Conservation (phyloP, 192 early-diverging fungal species). For the Backusella circina region DNA sequence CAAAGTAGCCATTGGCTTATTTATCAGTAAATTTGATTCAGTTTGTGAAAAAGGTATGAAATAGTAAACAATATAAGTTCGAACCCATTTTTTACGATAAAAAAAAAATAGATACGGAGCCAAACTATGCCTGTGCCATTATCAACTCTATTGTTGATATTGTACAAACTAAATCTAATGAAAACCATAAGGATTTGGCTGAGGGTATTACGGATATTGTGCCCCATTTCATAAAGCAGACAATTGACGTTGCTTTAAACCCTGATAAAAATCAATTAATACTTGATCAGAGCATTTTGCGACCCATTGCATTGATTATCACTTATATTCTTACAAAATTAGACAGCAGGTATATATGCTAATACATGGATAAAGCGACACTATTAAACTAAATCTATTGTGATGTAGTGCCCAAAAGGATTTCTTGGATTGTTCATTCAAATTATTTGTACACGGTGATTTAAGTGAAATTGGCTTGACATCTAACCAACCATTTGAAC, state of each 20-base stretch:
- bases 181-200: conserved; percentile 37
- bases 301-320: conserved; percentile 37
- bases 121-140: conserved; percentile 46
- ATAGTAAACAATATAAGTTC: neutral
- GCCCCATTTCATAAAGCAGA: conserved; percentile 37
- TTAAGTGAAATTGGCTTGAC: conserved; percentile 15
- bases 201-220: conserved; percentile 38
- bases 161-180: conserved; percentile 33
- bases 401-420: conserved; percentile 34
- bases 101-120: conserved; percentile 12
- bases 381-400: neutral
- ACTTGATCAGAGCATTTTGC: conserved; percentile 30
- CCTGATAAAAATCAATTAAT: conserved; percentile 14
- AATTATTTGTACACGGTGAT: conserved; percentile 41
- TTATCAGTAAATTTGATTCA: conserved; percentile 51
- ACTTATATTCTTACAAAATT: conserved; percentile 39
- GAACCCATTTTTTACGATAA: neutral
- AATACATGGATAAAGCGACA: neutral
- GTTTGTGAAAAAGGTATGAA: conserved; percentile 16
- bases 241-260: conserved; percentile 38
- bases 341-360: conserved; percentile 36
- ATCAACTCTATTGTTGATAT: conserved; percentile 41
- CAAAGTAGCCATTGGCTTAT: conserved; percentile 32
- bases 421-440: conserved; percentile 41
- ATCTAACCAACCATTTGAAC: neutral